A percentile compares a stretch with the other conserved stretches of the same genome.
These are phyloP conservation scores for Luvunga scandens DNA, from an alignment of 345 rosid species.

Conservation along the genomic window DNA sequence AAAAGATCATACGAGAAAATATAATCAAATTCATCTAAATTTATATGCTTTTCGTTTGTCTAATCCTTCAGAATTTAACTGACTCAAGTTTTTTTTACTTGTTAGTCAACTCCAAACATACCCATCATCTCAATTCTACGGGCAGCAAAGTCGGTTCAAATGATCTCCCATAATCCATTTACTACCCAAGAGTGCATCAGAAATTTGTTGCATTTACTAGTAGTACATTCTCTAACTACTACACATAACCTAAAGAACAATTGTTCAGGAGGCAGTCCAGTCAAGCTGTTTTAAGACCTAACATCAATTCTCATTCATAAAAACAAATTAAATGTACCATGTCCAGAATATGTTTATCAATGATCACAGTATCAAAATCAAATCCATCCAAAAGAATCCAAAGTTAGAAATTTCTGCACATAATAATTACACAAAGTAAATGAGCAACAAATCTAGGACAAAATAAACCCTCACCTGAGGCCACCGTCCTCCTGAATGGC, in stretches of 20 bases:
- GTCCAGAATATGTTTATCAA: background rate
- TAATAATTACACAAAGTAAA: background rate
- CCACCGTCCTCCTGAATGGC: slow-evolving; percentile 84
- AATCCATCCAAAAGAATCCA: background rate
- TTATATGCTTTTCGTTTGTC: background rate
- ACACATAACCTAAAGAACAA: background rate
- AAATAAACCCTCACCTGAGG: slow-evolving; percentile 68
- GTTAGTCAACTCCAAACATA: background rate
- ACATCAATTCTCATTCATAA: background rate
- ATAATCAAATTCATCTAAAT: background rate
- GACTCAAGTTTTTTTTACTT: background rate
- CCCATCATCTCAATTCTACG: background rate
- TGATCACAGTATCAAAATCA: background rate
- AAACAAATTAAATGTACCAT: background rate
- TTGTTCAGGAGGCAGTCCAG: background rate
- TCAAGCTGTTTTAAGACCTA: background rate
- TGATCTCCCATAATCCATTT: background rate
- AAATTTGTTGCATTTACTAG: background rate
- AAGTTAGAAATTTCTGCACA: background rate
- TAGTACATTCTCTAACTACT: background rate
- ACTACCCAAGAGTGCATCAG: background rate
- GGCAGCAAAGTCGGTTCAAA: background rate
- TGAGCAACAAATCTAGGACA: background rate
- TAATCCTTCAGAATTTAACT: background rate
- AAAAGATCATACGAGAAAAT: background rate